These are phyloP conservation scores for Bjerkandera adusta DNA, from an alignment of 1,284 basidiomycete species.

Conservation along the genomic window DNA sequence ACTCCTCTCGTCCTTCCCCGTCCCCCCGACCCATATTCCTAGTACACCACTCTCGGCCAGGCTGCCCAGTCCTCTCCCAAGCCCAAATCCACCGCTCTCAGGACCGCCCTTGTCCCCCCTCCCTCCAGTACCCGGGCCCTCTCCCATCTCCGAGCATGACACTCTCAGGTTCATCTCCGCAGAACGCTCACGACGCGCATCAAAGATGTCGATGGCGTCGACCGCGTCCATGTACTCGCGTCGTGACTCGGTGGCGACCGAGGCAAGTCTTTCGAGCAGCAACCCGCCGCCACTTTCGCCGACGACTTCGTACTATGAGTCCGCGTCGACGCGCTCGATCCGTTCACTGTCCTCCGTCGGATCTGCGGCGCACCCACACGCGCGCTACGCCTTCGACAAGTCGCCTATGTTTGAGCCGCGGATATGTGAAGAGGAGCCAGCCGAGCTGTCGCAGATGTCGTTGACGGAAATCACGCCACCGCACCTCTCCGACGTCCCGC, in stretches of 20 bases:
- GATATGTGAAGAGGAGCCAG: constrained; percentile 29
- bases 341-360: constrained; percentile 29
- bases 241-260: constrained; percentile 28
- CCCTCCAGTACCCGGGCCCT: constrained; percentile 51
- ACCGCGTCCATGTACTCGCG: constrained; percentile 27
- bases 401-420: constrained; percentile 24
- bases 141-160: constrained; percentile 45
- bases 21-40: constrained; percentile 50
- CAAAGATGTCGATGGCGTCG: constrained; percentile 33
- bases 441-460: constrained; percentile 23
- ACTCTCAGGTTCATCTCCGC: constrained; percentile 40
- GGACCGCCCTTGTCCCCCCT: constrained; percentile 46
- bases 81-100: constrained; percentile 39
- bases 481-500: constrained; percentile 6
- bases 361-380: constrained; percentile 24
- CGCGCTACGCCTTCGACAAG: constrained; percentile 12
- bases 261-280: constrained; percentile 23
- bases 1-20: constrained; percentile 50
- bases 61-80: constrained; percentile 12
- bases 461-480: constrained; percentile 1
- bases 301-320: constrained; percentile 12
- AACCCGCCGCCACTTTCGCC: constrained; percentile 19
- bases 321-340: constrained; percentile 26
- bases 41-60: constrained; percentile 28
- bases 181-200: constrained; percentile 33